Conservation (phyloP, 495 filamentous ascomycete genomes). For the Hypoxylon trugodes region DNA sequence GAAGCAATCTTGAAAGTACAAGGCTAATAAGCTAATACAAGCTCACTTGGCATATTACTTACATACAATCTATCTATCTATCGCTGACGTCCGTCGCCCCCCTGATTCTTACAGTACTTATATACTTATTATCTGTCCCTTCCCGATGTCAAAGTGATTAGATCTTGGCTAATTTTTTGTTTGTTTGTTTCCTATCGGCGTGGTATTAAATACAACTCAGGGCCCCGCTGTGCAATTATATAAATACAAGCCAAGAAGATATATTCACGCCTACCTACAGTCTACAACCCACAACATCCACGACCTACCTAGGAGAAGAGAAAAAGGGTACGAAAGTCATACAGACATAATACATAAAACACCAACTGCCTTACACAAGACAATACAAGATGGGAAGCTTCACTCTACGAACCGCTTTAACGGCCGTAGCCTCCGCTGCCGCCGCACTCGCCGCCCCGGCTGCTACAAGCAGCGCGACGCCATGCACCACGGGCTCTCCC, state of each 20-base stretch:
- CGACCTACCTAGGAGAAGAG: not conserved
- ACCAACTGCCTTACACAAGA: too few relatives aligned
- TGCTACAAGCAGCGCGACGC: constrained; percentile 3
- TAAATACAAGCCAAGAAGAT: too few relatives aligned
- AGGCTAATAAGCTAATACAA: not conserved
- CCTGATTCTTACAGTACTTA: too few relatives aligned
- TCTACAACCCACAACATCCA: too few relatives aligned
- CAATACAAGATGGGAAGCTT: constrained; percentile 16
- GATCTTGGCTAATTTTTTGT: too few relatives aligned
- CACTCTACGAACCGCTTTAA: constrained; percentile 5
- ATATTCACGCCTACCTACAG: too few relatives aligned
- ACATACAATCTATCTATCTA: too few relatives aligned
- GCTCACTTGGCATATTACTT: constrained; percentile 23
- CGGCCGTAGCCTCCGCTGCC: not conserved
- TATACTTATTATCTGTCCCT: not conserved
- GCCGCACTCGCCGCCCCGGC: constrained; percentile 30
- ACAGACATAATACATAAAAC: not conserved
- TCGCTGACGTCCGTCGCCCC: not conserved
- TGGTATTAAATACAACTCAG: constrained; percentile 15
- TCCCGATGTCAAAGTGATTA: not conserved
- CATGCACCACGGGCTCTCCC: constrained; percentile 35
- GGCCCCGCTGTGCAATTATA: too few relatives aligned
- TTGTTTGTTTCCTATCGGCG: too few relatives aligned
- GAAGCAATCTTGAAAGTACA: constrained; percentile 21
- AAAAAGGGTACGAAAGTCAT: not conserved